Evolutionary conservation across 75 land plant genomes (phyloP).

Genomic region (Selaginella moellendorffii): DNA sequence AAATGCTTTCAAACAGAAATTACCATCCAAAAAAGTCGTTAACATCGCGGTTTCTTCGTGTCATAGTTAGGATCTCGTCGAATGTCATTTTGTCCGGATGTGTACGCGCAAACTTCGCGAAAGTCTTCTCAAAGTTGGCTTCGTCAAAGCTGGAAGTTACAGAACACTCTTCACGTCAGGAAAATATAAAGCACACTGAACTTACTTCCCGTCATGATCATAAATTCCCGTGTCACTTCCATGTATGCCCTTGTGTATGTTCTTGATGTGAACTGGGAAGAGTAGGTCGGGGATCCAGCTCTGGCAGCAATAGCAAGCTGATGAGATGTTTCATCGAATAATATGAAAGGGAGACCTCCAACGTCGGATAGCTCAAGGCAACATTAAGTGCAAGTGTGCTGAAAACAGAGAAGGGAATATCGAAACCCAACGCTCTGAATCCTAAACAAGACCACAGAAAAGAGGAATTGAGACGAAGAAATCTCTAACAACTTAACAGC

Average conservation of each 20-base stretch:
- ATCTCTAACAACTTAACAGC: too few relatives aligned
- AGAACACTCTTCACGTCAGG: too few relatives aligned
- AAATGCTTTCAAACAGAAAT: neutral
- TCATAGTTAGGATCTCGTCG: constrained; percentile 49
- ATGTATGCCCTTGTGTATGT: constrained; percentile 62
- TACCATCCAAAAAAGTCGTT: constrained; percentile 61
- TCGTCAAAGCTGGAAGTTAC: constrained; percentile 43
- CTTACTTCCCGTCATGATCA: constrained; percentile 62
- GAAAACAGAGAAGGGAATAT: constrained; percentile 24
- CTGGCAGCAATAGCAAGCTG: constrained; percentile 16
- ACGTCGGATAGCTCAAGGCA: constrained; percentile 36
- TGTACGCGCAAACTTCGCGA: constrained; percentile 47
- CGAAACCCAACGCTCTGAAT: constrained; percentile 50
- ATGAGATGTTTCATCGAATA: too few relatives aligned
- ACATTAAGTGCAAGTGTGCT: constrained; percentile 37
- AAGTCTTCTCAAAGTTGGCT: constrained; percentile 48
- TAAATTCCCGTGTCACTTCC: constrained; percentile 69
- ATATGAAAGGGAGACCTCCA: too few relatives aligned
- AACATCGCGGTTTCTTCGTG: constrained; percentile 35
- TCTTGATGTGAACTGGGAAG: constrained; percentile 47
- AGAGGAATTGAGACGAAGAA: neutral
- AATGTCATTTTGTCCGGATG: constrained; percentile 30
- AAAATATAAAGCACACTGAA: neutral
- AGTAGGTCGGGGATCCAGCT: constrained; percentile 53
- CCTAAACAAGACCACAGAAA: constrained; percentile 16